Base-by-base conservation (phyloP, 2,329 filamentous ascomycete genomes). In the Talaromyces pinophilus region DNA sequence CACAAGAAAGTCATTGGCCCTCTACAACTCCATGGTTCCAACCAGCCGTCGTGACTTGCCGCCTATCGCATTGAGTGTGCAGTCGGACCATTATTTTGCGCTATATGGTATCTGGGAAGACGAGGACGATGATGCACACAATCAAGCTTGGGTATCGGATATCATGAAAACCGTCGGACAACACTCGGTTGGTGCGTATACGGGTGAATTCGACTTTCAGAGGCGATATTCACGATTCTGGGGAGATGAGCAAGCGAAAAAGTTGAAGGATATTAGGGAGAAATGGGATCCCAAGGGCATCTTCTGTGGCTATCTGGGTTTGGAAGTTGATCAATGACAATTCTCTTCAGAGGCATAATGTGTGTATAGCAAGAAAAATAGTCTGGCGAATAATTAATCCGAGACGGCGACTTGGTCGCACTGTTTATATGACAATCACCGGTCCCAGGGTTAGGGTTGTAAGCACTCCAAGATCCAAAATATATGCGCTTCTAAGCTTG, bases 21-120 rank as follows among this genome's bases (percentile, higher is more conserved):
- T 63, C 17, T 63, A 55, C 11, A 55, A 57, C 35, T 54, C 50
- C 2, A 44, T 63, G 50, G 30, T 73, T 44, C 83, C 83, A 1
- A 77, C 76, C 30, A 82, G 79, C 40, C 71, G 76, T 35, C 71
- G 77, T 5, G 59, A 64, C 50, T 71, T 80, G 65, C 75, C 76
- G 1, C 80, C 82, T 64, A 86, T 86, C 84, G 83, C 84, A 3
- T 74, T 85, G 25, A 82, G 78, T 35, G 81, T 85, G 80, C 83
- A 85, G 62, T 79, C 78, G 0, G 83, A 86, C 69, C 82, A 86
- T 70, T 86, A 86, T 72, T 82, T 85, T 70, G 82, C 84, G 7
- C 65, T 83, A 4, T 86, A 85, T 68, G 76, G 81, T 1, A 73
- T 84, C 10, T 85, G 82, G 80, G 79, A 83, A 64, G 74, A 57